phyloP scores from a whole-genome alignment of 1,284 basidiomycete species.

The Ceratorhiza oryzae-sativae region DNA sequence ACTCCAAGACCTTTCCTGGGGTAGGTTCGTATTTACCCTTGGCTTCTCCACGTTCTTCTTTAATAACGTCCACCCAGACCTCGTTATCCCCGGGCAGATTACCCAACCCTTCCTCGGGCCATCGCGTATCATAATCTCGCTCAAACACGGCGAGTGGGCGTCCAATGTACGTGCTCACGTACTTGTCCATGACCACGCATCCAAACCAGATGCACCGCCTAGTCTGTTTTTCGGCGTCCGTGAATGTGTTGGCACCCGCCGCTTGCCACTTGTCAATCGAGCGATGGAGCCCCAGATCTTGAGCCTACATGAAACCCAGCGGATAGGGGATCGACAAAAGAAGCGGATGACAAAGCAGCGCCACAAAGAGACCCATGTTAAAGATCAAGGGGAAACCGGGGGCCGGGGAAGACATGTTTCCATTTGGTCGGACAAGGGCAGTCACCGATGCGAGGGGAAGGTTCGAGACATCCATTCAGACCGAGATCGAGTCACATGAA shows the following conservation, averaged over 20 bases:
- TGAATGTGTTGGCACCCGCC: slow-evolving; percentile 66
- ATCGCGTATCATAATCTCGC: slow-evolving; percentile 77
- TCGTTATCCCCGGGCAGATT: background rate
- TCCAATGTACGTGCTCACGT: slow-evolving; percentile 81
- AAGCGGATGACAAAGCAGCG: slow-evolving; percentile 4
- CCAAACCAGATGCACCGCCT: slow-evolving; percentile 82
- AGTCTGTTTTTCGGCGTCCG: slow-evolving; percentile 70
- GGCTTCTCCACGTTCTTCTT: slow-evolving; percentile 69
- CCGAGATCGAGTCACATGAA: background rate
- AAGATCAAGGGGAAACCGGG: slow-evolving; percentile 1
- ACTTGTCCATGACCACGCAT: slow-evolving; percentile 78
- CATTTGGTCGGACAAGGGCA: slow-evolving; percentile 74
- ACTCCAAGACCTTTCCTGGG: slow-evolving; percentile 32
- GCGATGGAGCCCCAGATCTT: slow-evolving; percentile 85
- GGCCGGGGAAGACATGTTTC: slow-evolving; percentile 1
- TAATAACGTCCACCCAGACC: slow-evolving; percentile 36
- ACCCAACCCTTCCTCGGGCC: slow-evolving; percentile 69
- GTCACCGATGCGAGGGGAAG: background rate
- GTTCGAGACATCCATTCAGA: background rate
- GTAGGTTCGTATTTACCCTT: slow-evolving; percentile 59
- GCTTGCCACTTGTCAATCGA: slow-evolving; percentile 77
- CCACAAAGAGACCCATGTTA: slow-evolving; percentile 16
- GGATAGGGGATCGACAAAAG: background rate
- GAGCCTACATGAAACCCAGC: slow-evolving; percentile 61
- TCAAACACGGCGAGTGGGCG: slow-evolving; percentile 81